Evolutionary conservation across 495 filamentous ascomycete species (phyloP).

Genomic region (Penicillium subrubescens): DNA sequence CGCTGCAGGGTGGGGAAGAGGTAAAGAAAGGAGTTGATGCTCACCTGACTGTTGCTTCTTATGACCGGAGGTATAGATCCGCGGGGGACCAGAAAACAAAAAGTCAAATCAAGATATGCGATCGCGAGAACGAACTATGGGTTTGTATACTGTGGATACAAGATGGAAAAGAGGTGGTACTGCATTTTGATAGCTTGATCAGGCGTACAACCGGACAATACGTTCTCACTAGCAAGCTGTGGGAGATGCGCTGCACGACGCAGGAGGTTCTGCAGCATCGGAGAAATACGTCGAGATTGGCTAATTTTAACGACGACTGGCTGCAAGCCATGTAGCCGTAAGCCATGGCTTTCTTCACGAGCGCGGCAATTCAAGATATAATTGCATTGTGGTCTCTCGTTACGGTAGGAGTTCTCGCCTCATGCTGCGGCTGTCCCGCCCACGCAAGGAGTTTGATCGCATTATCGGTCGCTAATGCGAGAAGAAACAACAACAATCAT

Average conservation of each 20-base stretch:
- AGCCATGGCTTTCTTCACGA: slow-evolving; percentile 10
- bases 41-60: not conserved
- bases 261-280: slow-evolving; percentile 30
- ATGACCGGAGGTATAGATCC: not conserved
- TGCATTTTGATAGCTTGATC: not conserved
- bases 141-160: not conserved
- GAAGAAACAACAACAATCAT: not conserved
- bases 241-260: slow-evolving; percentile 23
- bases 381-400: slow-evolving; percentile 15
- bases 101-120: not conserved
- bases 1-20: slow-evolving; percentile 1
- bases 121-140: not conserved
- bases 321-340: slow-evolving; percentile 9
- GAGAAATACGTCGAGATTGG: slow-evolving; percentile 21
- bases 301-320: slow-evolving; percentile 6
- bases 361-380: slow-evolving; percentile 14
- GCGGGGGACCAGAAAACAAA: not conserved
- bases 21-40: not conserved
- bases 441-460: slow-evolving; percentile 17
- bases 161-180: not conserved
- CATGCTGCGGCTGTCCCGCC: slow-evolving; percentile 16
- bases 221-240: not conserved
- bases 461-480: slow-evolving; percentile 1
- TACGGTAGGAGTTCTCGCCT: not conserved
- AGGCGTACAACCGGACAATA: not conserved